A percentile compares a stretch with the other conserved stretches of the same genome.
phyloP scores from a whole-genome alignment of 768 basidiomycete genomes.

The Leccinum sublutescens region DNA sequence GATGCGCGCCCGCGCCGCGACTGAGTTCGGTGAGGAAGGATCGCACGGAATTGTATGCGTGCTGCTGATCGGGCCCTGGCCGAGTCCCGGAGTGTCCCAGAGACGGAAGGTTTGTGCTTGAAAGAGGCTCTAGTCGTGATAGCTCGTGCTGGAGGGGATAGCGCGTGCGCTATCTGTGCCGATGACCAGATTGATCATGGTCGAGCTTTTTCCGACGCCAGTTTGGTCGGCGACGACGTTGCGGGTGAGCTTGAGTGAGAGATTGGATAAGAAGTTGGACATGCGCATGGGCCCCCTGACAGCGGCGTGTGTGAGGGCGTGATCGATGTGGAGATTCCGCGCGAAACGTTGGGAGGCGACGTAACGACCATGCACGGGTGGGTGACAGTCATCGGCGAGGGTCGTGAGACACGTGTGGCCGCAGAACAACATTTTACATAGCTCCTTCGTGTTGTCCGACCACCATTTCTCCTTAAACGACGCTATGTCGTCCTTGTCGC shows the following conservation, averaged over 20 bases:
- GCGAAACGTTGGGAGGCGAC: slow-evolving; percentile 18
- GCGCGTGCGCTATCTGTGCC: slow-evolving; percentile 15
- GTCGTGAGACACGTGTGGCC: slow-evolving; percentile 28
- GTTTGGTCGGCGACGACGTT: slow-evolving; percentile 42
- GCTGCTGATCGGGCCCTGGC: slow-evolving; percentile 14
- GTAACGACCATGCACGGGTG: slow-evolving; percentile 16
- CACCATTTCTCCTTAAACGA: slow-evolving; percentile 29
- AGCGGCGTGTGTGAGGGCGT: slow-evolving; percentile 13
- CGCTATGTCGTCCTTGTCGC: slow-evolving; percentile 4
- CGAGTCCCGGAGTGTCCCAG: slow-evolving; percentile 26
- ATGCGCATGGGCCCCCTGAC: neutral
- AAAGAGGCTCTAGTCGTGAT: slow-evolving; percentile 22
- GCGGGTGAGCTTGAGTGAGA: slow-evolving; percentile 18
- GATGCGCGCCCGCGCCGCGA: slow-evolving; percentile 16
- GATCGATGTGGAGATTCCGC: slow-evolving; percentile 21
- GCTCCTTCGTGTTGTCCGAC: slow-evolving; percentile 5
- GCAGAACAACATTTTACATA: slow-evolving; percentile 12
- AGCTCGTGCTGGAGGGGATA: slow-evolving; percentile 21
- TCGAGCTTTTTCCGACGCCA: slow-evolving; percentile 27
- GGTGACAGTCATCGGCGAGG: slow-evolving; percentile 20
- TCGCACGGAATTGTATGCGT: slow-evolving; percentile 16
- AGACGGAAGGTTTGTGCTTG: slow-evolving; percentile 24
- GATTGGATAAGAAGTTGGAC: neutral
- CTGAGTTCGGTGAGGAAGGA: slow-evolving; percentile 24
- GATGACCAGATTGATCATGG: slow-evolving; percentile 16